phyloP scores from a whole-genome alignment of 164 flowering plant genomes.

The Litsea cubeba region DNA sequence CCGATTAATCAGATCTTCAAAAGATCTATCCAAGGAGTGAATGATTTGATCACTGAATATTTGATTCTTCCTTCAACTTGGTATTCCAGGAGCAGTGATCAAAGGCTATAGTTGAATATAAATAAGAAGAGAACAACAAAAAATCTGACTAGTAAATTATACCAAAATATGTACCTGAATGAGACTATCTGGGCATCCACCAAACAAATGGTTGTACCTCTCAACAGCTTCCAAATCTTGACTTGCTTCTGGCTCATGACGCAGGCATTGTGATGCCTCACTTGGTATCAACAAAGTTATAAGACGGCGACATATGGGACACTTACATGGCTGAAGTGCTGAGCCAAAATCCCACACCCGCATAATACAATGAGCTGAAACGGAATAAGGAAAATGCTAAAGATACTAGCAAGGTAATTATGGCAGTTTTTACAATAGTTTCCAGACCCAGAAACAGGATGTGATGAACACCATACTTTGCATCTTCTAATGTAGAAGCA shows the following conservation, averaged over 20 bases:
- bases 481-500: neutral
- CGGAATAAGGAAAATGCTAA: neutral
- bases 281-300: slow-evolving; percentile 75
- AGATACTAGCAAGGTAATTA: neutral
- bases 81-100: neutral
- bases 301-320: slow-evolving; percentile 81
- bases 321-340: slow-evolving; percentile 71
- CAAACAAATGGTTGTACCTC: slow-evolving; percentile 68
- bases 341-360: slow-evolving; percentile 79
- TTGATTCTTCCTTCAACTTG: no score
- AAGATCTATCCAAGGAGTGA: neutral
- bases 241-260: slow-evolving; percentile 39
- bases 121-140: no score
- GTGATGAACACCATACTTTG: neutral
- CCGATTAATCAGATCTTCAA: neutral
- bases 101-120: neutral
- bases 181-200: slow-evolving; percentile 41
- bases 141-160: no score
- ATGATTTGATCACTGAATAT: neutral
- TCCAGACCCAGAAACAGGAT: neutral
- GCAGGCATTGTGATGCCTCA: slow-evolving; percentile 36
- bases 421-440: no score
- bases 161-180: slow-evolving; percentile 47
- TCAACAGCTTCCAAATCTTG: slow-evolving; percentile 42
- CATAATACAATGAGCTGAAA: slow-evolving; percentile 68